phyloP scores from a whole-genome alignment of 805 yeast species.

The Saturnispora saitoi region DNA sequence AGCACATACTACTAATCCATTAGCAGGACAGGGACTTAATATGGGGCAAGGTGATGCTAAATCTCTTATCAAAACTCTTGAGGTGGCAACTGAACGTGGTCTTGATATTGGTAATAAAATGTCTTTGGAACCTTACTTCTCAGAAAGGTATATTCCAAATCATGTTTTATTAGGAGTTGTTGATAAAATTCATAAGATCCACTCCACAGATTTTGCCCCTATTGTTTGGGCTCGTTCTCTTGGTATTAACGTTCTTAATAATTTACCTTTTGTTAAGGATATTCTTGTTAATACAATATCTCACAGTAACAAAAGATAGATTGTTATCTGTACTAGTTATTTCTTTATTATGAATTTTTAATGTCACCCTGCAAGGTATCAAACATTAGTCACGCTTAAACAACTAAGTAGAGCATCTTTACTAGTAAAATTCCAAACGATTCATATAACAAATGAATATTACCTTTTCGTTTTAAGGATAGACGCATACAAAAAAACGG shows the following conservation, averaged over 20 bases:
- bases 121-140: slow-evolving; percentile 80
- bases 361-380: not conserved
- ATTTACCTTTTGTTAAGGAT: slow-evolving; percentile 56
- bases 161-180: slow-evolving; percentile 79
- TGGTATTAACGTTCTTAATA: slow-evolving; percentile 67
- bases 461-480: too few species aligned
- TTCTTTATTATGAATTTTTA: not conserved
- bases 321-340: not conserved
- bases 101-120: slow-evolving; percentile 78
- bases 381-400: too few species aligned
- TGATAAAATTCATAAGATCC: slow-evolving; percentile 85
- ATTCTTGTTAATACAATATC: slow-evolving; percentile 48
- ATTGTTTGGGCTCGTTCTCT: slow-evolving; percentile 64
- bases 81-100: slow-evolving; percentile 65
- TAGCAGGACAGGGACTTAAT: slow-evolving; percentile 96
- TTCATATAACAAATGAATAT: too few species aligned
- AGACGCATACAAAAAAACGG: too few species aligned
- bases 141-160: slow-evolving; percentile 72
- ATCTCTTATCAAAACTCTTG: slow-evolving; percentile 58
- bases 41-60: slow-evolving; percentile 96
- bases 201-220: slow-evolving; percentile 64
- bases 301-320: slow-evolving; percentile 13
- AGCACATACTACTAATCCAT: slow-evolving; percentile 94
- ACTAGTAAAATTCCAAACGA: too few species aligned
- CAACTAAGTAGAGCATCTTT: too few species aligned